Percentiles rank a stretch among this genome's conserved stretches.
phyloP scores from a whole-genome alignment of 192 early-diverging fungal genomes.

The Coemansia sp. region DNA sequence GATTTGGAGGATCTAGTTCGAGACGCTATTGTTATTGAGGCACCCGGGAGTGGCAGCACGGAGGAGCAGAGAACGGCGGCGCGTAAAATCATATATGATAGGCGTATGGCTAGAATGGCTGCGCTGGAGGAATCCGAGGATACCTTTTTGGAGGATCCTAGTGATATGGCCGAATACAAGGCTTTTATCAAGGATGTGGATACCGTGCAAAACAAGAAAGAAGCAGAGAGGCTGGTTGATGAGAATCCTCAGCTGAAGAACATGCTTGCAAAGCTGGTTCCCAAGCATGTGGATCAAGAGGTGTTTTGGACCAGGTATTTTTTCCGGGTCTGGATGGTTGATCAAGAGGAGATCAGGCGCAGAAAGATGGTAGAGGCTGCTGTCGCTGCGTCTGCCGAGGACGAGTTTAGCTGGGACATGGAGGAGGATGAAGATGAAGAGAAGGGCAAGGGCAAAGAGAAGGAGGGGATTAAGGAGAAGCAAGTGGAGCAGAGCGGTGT shows the following conservation, averaged over 20 bases:
- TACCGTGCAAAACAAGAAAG: conserved; percentile 3
- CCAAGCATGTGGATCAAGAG: conserved; percentile 9
- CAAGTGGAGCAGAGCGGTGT: not conserved
- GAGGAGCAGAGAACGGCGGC: conserved; percentile 34
- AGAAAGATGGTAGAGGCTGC: conserved; percentile 49
- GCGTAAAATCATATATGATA: conserved; percentile 44
- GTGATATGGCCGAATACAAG: conserved; percentile 2
- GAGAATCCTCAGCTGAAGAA: conserved; percentile 12
- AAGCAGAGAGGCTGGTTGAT: conserved; percentile 4
- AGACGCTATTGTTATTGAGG: conserved; percentile 49
- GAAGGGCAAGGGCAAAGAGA: not conserved
- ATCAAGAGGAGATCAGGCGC: conserved; percentile 38
- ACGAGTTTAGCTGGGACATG: conserved; percentile 49
- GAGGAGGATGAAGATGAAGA: conserved; percentile 10
- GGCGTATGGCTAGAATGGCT: conserved; percentile 43
- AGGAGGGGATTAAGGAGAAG: not conserved
- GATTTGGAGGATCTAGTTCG: conserved; percentile 43
- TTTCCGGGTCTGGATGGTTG: conserved; percentile 36
- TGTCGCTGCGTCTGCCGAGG: conserved; percentile 32
- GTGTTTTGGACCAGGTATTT: conserved; percentile 49
- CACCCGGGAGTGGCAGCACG: conserved; percentile 28
- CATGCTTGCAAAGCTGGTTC: conserved; percentile 23
- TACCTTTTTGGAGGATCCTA: conserved; percentile 36
- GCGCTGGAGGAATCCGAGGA: conserved; percentile 24
- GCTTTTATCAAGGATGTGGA: conserved; percentile 14